Conservation (phyloP, 306 rosid species). For the Fagus crenata region DNA sequence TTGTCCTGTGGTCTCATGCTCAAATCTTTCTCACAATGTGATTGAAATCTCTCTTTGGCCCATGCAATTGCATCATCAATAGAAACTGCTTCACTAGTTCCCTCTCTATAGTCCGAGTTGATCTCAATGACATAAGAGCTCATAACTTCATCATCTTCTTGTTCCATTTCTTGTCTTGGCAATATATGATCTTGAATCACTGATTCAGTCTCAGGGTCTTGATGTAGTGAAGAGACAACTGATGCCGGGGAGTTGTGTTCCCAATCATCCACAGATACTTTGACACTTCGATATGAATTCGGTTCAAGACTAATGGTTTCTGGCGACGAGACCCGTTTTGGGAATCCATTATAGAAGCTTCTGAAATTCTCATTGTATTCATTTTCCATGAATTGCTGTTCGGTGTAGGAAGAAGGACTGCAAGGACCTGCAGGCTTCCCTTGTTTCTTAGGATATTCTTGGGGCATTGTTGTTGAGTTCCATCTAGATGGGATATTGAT, state of each 20-base stretch:
- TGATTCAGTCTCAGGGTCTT: constrained; percentile 51
- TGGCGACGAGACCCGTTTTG: constrained; percentile 65
- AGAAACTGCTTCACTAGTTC: constrained; percentile 54
- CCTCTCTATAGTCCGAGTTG: constrained; percentile 55
- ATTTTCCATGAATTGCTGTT: constrained; percentile 44
- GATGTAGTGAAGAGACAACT: constrained; percentile 63
- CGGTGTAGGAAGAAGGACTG: constrained; percentile 35
- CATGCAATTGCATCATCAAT: constrained; percentile 96
- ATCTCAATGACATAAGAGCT: constrained; percentile 91
- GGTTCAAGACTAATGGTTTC: constrained; percentile 61
- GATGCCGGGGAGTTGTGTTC: constrained; percentile 71
- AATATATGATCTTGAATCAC: constrained; percentile 38
- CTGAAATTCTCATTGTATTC: constrained; percentile 42
- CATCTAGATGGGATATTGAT: constrained; percentile 61
- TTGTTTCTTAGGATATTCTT: constrained; percentile 48
- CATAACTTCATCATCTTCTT: constrained; percentile 56
- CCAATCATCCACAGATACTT: constrained; percentile 54
- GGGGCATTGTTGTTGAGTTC: constrained; percentile 52
- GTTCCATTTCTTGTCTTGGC: constrained; percentile 37
- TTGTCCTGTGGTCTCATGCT: constrained; percentile 41
- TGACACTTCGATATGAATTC: constrained; percentile 55
- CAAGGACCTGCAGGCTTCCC: constrained; percentile 39
- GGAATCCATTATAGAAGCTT: constrained; percentile 54
- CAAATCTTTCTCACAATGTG: constrained; percentile 53
- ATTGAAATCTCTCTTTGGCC: constrained; percentile 83